Evolutionary conservation across 1,284 basidiomycete genomes (phyloP).

Genomic region (Singerocomus rubriflavus): DNA sequence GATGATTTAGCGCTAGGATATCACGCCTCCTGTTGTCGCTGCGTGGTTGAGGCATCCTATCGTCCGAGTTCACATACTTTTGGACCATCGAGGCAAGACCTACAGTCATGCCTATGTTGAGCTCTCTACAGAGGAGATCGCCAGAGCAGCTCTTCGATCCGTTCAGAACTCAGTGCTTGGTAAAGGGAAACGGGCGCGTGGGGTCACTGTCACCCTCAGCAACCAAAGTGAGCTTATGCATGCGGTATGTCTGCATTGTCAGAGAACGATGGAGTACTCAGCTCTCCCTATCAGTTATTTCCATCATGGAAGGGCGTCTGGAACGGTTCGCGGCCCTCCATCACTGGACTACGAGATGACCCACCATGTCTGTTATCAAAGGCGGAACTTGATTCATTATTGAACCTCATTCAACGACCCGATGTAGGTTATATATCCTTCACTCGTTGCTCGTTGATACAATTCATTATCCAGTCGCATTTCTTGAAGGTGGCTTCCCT

Average conservation of each 20-base stretch:
- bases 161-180: constrained; percentile 68
- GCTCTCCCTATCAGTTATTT: constrained; percentile 51
- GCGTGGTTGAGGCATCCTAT: constrained; percentile 68
- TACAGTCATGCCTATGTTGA: constrained; percentile 78
- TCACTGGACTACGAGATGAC: constrained; percentile 56
- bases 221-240: constrained; percentile 76
- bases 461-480: constrained; percentile 52
- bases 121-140: constrained; percentile 54
- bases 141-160: constrained; percentile 62
- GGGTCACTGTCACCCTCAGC: constrained; percentile 76
- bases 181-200: constrained; percentile 67
- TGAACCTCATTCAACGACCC: constrained; percentile 68
- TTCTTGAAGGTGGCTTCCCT: constrained; percentile 79
- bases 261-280: constrained; percentile 7
- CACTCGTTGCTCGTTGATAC: constrained; percentile 8
- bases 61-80: constrained; percentile 66
- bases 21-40: constrained; percentile 68
- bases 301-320: constrained; percentile 77
- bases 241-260: constrained; percentile 46
- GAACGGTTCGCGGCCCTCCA: constrained; percentile 60
- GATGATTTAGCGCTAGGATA: constrained; percentile 50
- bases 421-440: constrained; percentile 49
- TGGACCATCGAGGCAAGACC: constrained; percentile 77
- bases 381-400: constrained; percentile 57
- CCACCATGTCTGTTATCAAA: constrained; percentile 61